Conservation (phyloP, 2,329 filamentous ascomycete species). For the Talaromyces sp. region DNA sequence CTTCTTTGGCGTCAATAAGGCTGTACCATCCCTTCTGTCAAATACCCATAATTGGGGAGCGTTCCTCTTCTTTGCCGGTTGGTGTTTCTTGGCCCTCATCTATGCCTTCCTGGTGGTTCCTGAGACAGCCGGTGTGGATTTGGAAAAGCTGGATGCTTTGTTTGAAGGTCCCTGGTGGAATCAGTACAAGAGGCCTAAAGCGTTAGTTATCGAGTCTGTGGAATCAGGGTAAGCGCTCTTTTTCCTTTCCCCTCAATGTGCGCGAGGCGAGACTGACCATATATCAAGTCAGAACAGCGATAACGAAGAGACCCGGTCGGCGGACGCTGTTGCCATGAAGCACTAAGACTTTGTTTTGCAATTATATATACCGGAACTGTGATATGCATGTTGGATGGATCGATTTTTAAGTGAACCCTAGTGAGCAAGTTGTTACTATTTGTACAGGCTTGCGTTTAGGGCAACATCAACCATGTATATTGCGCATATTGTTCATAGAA, state of each 20-base stretch:
- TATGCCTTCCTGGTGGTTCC: slow-evolving; percentile 45
- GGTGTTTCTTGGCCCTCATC: slow-evolving; percentile 38
- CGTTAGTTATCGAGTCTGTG: background rate
- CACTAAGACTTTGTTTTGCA: background rate
- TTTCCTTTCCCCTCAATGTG: background rate
- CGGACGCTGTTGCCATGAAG: background rate
- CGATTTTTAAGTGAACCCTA: background rate
- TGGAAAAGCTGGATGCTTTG: slow-evolving; percentile 14
- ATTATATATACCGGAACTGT: background rate
- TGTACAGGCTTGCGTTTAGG: background rate
- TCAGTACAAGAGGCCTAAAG: slow-evolving; percentile 12
- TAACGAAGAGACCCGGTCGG: slow-evolving; percentile 3
- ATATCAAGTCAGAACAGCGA: slow-evolving; percentile 1
- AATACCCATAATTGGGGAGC: slow-evolving; percentile 44
- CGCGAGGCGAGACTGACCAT: background rate
- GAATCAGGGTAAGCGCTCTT: slow-evolving; percentile 2
- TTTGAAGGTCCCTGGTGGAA: slow-evolving; percentile 14
- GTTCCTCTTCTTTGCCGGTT: slow-evolving; percentile 45
- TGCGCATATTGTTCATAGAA: background rate
- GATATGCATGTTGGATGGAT: background rate
- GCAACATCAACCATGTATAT: background rate
- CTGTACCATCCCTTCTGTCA: slow-evolving; percentile 36
- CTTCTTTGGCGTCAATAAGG: slow-evolving; percentile 40
- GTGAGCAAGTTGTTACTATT: background rate
- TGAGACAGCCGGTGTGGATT: slow-evolving; percentile 29